Conservation (phyloP, 257 asterid species). For the Nicotiana sylvestris region DNA sequence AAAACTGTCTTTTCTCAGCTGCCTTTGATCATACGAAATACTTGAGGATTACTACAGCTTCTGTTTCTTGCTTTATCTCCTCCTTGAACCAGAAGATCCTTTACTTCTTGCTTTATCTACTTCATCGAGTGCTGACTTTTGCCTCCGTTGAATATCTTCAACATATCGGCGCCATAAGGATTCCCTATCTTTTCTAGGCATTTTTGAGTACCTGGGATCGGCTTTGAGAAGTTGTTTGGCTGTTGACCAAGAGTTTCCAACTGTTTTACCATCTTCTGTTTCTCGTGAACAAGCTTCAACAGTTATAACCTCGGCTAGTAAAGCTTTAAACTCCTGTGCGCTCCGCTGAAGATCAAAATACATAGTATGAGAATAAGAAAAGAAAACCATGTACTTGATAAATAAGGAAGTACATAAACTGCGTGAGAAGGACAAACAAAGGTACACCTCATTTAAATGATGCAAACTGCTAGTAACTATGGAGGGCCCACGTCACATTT, state of each 20-base stretch:
- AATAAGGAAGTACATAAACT: background rate
- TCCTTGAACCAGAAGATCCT: constrained; percentile 35
- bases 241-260: constrained; percentile 80
- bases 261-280: constrained; percentile 73
- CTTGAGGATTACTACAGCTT: background rate
- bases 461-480: background rate
- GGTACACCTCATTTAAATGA: background rate
- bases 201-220: constrained; percentile 70
- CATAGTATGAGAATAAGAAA: background rate
- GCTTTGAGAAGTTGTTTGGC: constrained; percentile 68
- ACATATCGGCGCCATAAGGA: constrained; percentile 76
- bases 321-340: constrained; percentile 53
- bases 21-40: background rate
- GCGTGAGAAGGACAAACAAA: background rate
- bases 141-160: constrained; percentile 71
- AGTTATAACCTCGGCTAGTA: constrained; percentile 57
- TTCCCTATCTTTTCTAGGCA: constrained; percentile 88
- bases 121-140: constrained; percentile 36
- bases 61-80: background rate
- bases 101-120: constrained; percentile 48
- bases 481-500: background rate
- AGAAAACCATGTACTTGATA: background rate
- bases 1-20: background rate
- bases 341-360: constrained; percentile 45
- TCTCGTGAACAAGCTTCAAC: constrained; percentile 59